These are phyloP conservation scores for Blastocrithidia nonstop DNA, from an alignment of 208 protist species.

Conservation along the genomic window DNA sequence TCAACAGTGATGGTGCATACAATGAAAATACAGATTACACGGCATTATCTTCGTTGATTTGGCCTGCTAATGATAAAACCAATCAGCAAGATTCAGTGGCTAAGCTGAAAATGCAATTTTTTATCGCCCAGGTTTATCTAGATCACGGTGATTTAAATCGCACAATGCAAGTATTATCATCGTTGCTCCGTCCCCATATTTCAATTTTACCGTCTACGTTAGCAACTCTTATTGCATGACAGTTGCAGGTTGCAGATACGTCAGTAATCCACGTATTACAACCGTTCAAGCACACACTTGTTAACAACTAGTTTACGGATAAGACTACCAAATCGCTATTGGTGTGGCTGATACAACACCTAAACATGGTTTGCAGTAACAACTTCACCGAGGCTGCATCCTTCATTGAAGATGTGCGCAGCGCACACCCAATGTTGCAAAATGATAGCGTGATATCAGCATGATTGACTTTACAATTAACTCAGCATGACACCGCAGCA, in stretches of 20 bases:
- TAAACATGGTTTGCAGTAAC: conserved; percentile 13
- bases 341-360: conserved; percentile 45
- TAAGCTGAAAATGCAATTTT: conserved; percentile 11
- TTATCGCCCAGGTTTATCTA: conserved; percentile 61
- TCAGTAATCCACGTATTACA: conserved; percentile 13
- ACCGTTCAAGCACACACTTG: conserved; percentile 18
- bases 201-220: conserved; percentile 19
- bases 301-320: background rate
- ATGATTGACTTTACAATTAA: conserved; percentile 35
- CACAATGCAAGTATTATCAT: conserved; percentile 22
- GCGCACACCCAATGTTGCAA: conserved; percentile 9
- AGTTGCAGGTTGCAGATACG: conserved; percentile 19
- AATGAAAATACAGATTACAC: too few species aligned
- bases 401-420: conserved; percentile 21
- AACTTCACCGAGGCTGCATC: conserved; percentile 22
- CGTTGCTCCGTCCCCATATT: conserved; percentile 15
- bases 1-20: too few species aligned
- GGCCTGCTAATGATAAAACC: conserved; percentile 2
- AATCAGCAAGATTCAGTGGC: conserved; percentile 5
- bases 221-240: conserved; percentile 42
- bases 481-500: conserved; percentile 29
- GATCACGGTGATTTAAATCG: conserved; percentile 45
- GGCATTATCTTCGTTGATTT: too few species aligned
- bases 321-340: conserved; percentile 18
- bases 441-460: conserved; percentile 26